Conservation (phyloP, 768 basidiomycete genomes). For the Suillus subalutaceus region DNA sequence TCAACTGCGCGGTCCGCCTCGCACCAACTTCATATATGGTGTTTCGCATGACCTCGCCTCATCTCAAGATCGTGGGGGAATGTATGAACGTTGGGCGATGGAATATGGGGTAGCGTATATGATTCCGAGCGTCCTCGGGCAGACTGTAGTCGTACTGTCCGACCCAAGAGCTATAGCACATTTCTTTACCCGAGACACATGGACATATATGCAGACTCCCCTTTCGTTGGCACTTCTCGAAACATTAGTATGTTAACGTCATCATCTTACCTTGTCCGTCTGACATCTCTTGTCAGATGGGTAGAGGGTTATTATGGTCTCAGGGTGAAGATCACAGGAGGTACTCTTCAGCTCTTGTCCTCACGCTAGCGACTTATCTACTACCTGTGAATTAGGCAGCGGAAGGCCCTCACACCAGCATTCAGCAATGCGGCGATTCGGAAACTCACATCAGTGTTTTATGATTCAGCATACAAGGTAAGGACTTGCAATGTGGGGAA, state of each 20-base stretch:
- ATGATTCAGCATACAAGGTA: constrained; percentile 46
- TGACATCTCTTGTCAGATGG: constrained; percentile 15
- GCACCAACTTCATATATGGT: constrained; percentile 22
- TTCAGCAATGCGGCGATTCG: constrained; percentile 46
- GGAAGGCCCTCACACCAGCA: constrained; percentile 42
- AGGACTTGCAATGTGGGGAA: constrained; percentile 8
- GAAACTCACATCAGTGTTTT: constrained; percentile 39
- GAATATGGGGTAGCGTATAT: constrained; percentile 23
- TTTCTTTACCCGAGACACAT: constrained; percentile 37
- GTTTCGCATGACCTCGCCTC: constrained; percentile 12
- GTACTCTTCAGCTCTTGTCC: not conserved
- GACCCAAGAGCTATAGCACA: constrained; percentile 55
- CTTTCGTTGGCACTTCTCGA: constrained; percentile 37
- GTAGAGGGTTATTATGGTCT: constrained; percentile 36
- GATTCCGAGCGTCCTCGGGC: constrained; percentile 20
- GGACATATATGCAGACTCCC: constrained; percentile 45
- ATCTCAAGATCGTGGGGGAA: constrained; percentile 6
- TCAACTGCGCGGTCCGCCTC: constrained; percentile 22
- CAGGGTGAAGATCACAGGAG: not conserved
- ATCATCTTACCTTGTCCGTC: not conserved
- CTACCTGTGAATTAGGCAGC: constrained; percentile 25
- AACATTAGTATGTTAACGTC: constrained; percentile 4
- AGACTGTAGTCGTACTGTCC: constrained; percentile 22
- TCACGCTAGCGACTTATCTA: not conserved
- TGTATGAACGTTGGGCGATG: constrained; percentile 27